These are phyloP conservation scores for Penicillium coffeae DNA, from an alignment of 495 filamentous ascomycete species.

Conservation along the genomic window DNA sequence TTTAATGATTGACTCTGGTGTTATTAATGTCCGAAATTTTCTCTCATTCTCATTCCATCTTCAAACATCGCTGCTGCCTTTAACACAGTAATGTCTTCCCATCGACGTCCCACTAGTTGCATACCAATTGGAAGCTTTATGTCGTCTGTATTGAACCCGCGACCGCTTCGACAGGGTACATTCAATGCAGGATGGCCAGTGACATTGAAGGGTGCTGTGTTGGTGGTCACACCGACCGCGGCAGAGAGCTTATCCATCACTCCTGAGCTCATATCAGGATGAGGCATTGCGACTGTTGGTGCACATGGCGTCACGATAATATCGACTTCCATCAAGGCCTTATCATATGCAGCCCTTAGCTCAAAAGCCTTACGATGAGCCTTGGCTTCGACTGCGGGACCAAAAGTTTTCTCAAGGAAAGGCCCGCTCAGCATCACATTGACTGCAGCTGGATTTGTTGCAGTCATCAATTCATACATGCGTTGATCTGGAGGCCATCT, in stretches of 20 bases:
- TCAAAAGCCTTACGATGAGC: constrained; percentile 38
- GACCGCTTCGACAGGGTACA: constrained; percentile 48
- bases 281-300: constrained; percentile 36
- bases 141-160: constrained; percentile 24
- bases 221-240: constrained; percentile 40
- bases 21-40: too few relatives aligned
- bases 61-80: constrained; percentile 25
- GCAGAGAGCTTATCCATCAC: constrained; percentile 29
- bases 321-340: constrained; percentile 37
- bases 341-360: constrained; percentile 44
- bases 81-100: constrained; percentile 34
- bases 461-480: constrained; percentile 30
- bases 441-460: constrained; percentile 28
- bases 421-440: constrained; percentile 29
- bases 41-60: too few relatives aligned
- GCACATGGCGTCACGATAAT: constrained; percentile 44
- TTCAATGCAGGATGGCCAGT: constrained; percentile 55
- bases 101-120: constrained; percentile 53
- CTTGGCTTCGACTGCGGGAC: constrained; percentile 32
- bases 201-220: constrained; percentile 52
- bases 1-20: too few relatives aligned
- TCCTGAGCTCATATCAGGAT: constrained; percentile 17
- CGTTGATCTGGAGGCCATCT: constrained; percentile 26
- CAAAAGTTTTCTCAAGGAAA: constrained; percentile 21
- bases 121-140: constrained; percentile 51